phyloP scores from a whole-genome alignment of 192 early-diverging fungal species.

The Bifiguratus adelaidae region DNA sequence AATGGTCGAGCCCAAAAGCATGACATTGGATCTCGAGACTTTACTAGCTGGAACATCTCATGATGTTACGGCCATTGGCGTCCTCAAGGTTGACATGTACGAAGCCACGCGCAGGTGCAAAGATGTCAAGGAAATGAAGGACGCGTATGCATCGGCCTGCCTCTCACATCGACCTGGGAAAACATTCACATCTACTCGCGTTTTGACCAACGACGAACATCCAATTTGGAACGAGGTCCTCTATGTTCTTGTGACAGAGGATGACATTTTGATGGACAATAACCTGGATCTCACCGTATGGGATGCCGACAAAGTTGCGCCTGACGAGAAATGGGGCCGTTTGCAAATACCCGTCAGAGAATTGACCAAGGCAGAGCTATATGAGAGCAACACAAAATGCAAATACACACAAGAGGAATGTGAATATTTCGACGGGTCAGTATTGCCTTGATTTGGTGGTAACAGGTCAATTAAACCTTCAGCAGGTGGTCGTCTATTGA shows the following conservation, averaged over 20 bases:
- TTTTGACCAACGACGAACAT: slow-evolving; percentile 12
- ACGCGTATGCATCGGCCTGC: slow-evolving; percentile 10
- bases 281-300: slow-evolving; percentile 12
- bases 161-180: slow-evolving; percentile 7
- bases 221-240: slow-evolving; percentile 14
- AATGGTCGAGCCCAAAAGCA: slow-evolving; percentile 15
- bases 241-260: slow-evolving; percentile 8
- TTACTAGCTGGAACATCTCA: background rate
- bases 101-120: slow-evolving; percentile 5
- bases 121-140: slow-evolving; percentile 9
- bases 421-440: slow-evolving; percentile 14
- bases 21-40: slow-evolving; percentile 8
- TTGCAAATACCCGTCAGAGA: slow-evolving; percentile 7
- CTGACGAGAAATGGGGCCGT: slow-evolving; percentile 11
- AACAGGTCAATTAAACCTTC: background rate
- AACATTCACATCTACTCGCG: slow-evolving; percentile 10
- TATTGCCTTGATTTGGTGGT: no score
- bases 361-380: background rate
- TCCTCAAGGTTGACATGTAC: slow-evolving; percentile 14
- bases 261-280: slow-evolving; percentile 9
- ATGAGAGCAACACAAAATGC: slow-evolving; percentile 9
- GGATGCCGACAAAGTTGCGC: slow-evolving; percentile 16
- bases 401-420: slow-evolving; percentile 7
- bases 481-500: slow-evolving; percentile 14
- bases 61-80: slow-evolving; percentile 12